A percentile compares a stretch with the other conserved stretches of the same genome.
phyloP scores from a whole-genome alignment of 2,329 filamentous ascomycete species.

The Aspergillus flavus region DNA sequence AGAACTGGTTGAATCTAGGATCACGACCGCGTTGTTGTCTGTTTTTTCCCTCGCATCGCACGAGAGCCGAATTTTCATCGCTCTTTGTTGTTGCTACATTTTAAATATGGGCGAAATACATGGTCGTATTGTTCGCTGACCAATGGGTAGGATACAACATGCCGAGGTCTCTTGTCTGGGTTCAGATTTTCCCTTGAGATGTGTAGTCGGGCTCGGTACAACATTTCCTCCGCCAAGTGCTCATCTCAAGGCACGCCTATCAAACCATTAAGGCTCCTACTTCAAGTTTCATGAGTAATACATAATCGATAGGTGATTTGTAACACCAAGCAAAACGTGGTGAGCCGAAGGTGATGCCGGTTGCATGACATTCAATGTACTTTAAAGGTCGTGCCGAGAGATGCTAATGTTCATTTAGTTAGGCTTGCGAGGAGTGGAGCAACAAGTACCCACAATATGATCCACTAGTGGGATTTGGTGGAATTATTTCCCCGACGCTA shows the following conservation, averaged over 20 bases:
- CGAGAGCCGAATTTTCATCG: too few species aligned
- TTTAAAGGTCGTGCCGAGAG: not conserved
- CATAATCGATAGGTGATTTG: too few species aligned
- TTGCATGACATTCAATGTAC: not conserved
- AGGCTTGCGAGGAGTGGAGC: not conserved
- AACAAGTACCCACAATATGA: not conserved
- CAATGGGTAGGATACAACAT: too few species aligned
- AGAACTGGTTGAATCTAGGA: not conserved
- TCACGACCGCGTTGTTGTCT: not conserved
- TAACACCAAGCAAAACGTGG: not conserved
- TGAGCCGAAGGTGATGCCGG: not conserved
- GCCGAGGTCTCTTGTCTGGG: too few species aligned
- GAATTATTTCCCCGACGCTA: not conserved
- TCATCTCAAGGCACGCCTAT: too few species aligned
- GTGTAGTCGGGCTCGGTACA: too few species aligned
- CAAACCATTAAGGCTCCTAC: too few species aligned
- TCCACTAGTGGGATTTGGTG: not conserved
- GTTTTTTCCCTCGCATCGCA: not conserved
- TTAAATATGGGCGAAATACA: not conserved
- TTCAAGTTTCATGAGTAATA: too few species aligned
- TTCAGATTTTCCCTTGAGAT: too few species aligned
- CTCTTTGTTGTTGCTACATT: not conserved
- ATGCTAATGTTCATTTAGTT: not conserved
- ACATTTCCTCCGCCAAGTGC: too few species aligned
- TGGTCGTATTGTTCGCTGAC: too few species aligned